Evolutionary conservation across 495 filamentous ascomycete genomes (phyloP).

Genomic region (Penicillium lividum): DNA sequence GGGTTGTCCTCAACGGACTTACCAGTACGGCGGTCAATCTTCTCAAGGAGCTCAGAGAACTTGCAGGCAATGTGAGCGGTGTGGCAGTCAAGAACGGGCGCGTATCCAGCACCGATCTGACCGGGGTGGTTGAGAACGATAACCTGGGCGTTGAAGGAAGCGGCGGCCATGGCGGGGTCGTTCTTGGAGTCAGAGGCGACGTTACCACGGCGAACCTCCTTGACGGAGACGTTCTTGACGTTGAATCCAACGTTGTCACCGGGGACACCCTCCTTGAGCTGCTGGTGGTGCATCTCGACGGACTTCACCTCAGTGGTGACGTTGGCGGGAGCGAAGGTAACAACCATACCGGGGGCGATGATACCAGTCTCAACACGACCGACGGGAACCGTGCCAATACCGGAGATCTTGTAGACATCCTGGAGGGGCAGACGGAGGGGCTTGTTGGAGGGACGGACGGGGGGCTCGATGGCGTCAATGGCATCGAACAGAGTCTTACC

Average conservation of each 20-base stretch:
- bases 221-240: conserved; percentile 99
- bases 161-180: conserved; percentile 86
- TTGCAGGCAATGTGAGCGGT: conserved; percentile 99
- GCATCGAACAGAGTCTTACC: conserved; percentile 99
- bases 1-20: conserved; percentile 88
- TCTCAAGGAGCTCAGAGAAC: conserved; percentile 97
- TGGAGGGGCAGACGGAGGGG: conserved; percentile 99
- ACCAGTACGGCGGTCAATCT: conserved; percentile 99
- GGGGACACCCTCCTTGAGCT: conserved; percentile 92
- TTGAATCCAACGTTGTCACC: conserved; percentile 99
- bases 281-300: conserved; percentile 99
- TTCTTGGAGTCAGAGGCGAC: conserved; percentile 99
- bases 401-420: conserved; percentile 99
- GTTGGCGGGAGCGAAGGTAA: conserved; percentile 83
- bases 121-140: conserved; percentile 99
- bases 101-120: conserved; percentile 98
- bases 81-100: conserved; percentile 98
- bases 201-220: conserved; percentile 99
- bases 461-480: conserved; percentile 94
- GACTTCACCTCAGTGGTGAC: conserved; percentile 99
- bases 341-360: conserved; percentile 97
- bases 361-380: conserved; percentile 99
- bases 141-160: conserved; percentile 98
- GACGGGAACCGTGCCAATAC: conserved; percentile 99
- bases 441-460: conserved; percentile 80